Evolutionary conservation across 768 basidiomycete genomes (phyloP).

Genomic region (Pisolithus microcarpus): DNA sequence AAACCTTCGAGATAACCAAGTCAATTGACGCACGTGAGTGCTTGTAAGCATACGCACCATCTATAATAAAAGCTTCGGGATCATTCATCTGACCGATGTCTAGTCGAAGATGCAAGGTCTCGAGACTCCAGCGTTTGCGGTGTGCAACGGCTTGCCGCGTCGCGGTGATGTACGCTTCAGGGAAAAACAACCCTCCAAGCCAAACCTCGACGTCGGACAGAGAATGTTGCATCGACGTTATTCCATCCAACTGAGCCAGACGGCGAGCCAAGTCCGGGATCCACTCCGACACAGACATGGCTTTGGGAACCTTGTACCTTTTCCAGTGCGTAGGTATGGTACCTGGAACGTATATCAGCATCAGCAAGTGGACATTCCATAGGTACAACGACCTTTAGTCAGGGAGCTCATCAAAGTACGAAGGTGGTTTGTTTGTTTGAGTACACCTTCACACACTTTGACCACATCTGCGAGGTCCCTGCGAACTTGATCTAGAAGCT

Average conservation of each 20-base stretch:
- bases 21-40: not conserved
- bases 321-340: conserved; percentile 86
- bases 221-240: conserved; percentile 47
- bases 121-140: conserved; percentile 85
- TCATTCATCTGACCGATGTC: conserved; percentile 78
- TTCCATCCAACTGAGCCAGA: conserved; percentile 71
- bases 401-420: conserved; percentile 85
- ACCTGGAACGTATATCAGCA: conserved; percentile 39
- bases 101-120: conserved; percentile 73
- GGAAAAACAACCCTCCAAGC: conserved; percentile 94
- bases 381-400: conserved; percentile 65
- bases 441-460: conserved; percentile 75
- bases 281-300: conserved; percentile 80
- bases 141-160: conserved; percentile 95
- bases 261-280: conserved; percentile 76
- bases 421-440: conserved; percentile 95
- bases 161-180: conserved; percentile 93
- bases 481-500: conserved; percentile 70
- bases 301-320: conserved; percentile 79
- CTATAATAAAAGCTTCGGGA: conserved; percentile 75
- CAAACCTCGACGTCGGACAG: conserved; percentile 72
- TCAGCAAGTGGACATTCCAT: not conserved
- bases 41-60: conserved; percentile 48
- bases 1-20: conserved; percentile 47
- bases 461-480: conserved; percentile 77